Evolutionary conservation across 1,139 yeast species (phyloP), one percentile per base, ranked within the genome.

Genomic region (Magnusiomyces paraingens): DNA sequence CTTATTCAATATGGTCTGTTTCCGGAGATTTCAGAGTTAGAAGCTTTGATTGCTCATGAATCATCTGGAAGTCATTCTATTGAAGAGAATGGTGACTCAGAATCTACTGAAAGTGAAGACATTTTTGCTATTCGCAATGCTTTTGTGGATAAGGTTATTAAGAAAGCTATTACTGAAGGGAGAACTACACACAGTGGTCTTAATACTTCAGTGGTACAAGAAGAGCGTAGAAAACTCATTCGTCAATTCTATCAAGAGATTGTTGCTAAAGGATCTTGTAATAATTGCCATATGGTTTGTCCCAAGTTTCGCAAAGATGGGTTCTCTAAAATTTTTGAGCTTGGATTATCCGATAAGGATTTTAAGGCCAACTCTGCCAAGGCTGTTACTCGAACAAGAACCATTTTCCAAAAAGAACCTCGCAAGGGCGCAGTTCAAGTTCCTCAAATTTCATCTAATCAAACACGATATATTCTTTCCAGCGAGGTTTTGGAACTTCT

Each of bases 221-320:
- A 90, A 66, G 96, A 89, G 71, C 83, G 99, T 71, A 91, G 91
- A 67, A 70, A 69, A 18, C 73, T 86, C 58, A 78, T 94, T 59
- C 86, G 83, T 57, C 88, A 84, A 44, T 85, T 91, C 64, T 87
- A 90, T 74, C 81, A 79, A 64, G 80, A 80, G 62, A 73, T 90
- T 54, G 74, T 88, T 61, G 72, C 84, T 51, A 82, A 96, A 70
- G 84, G 89, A 55, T 86, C 84, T 70, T 94, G 99, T 80, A 95
- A 87, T 66, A 90, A 90, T 71, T 94, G 99, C 79, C 88, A 90
- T 50, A 87, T 91, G 96, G 87, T 78, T 70, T 89, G 96, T 47
- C 98, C 99, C 54, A 77, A 84, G 46, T 93, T 84, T 76, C 82
- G 99, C 74, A 93, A 91, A 67, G 99, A 94, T 68, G 99, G 99